Conservation (phyloP, 768 basidiomycete species). For the Grammothele lineata region DNA sequence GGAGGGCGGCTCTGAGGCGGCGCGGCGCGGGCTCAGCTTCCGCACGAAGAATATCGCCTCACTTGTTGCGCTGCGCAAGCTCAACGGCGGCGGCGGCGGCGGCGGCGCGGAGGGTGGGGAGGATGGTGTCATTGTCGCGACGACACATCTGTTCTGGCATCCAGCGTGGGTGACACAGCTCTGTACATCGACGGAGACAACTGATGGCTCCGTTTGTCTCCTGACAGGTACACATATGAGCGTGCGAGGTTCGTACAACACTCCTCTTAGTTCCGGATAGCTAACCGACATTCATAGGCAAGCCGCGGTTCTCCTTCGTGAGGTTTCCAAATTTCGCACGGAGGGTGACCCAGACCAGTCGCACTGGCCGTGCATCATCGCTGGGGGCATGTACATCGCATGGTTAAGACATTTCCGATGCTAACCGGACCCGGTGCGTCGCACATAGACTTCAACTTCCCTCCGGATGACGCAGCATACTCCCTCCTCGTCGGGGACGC, state of each 20-base stretch:
- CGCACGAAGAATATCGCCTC: slow-evolving; percentile 78
- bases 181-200: not conserved
- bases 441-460: slow-evolving; percentile 85
- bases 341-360: slow-evolving; percentile 30
- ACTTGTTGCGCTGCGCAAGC: slow-evolving; percentile 60
- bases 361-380: slow-evolving; percentile 76
- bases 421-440: no score
- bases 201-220: not conserved
- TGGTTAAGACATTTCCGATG: no score
- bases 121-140: slow-evolving; percentile 71
- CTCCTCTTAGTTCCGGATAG: not conserved
- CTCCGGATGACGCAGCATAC: slow-evolving; percentile 80
- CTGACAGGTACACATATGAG: slow-evolving; percentile 71
- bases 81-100: no score
- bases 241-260: slow-evolving; percentile 50
- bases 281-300: slow-evolving; percentile 48
- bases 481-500: slow-evolving; percentile 64
- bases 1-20: slow-evolving; percentile 27
- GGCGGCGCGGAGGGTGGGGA: slow-evolving; percentile 26
- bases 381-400: slow-evolving; percentile 71
- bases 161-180: slow-evolving; percentile 51
- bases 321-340: slow-evolving; percentile 52
- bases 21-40: slow-evolving; percentile 55
- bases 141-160: slow-evolving; percentile 96
- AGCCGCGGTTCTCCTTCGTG: slow-evolving; percentile 66